A percentile compares a stretch with the other conserved stretches of the same genome.
phyloP scores from a whole-genome alignment of 495 filamentous ascomycete species.

The Penicillium bovifimosum region DNA sequence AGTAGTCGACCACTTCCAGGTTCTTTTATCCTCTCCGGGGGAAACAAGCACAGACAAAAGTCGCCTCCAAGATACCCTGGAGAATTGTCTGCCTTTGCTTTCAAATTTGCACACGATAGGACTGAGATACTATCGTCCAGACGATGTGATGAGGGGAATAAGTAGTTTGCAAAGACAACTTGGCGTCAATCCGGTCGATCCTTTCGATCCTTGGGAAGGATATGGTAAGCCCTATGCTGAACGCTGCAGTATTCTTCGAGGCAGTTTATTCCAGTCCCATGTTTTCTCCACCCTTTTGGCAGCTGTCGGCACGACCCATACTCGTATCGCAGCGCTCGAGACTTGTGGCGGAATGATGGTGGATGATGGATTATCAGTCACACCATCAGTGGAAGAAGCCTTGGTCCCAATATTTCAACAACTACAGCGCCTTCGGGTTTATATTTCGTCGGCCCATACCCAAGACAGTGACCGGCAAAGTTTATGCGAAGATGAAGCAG shows the following conservation, averaged over 20 bases:
- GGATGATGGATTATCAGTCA: background rate
- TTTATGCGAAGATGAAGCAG: background rate
- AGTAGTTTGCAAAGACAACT: background rate
- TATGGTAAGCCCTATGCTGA: too few relatives aligned
- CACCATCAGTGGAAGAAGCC: background rate
- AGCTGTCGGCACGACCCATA: background rate
- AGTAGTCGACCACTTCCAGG: too few relatives aligned
- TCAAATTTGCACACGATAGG: background rate
- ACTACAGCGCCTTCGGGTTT: background rate
- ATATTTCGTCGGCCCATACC: background rate
- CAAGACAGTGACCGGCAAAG: background rate
- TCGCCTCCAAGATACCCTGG: background rate
- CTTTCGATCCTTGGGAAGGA: background rate
- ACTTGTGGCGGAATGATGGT: background rate
- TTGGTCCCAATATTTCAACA: background rate
- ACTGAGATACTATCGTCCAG: background rate
- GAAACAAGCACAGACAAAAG: too few relatives aligned
- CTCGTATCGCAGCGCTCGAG: background rate
- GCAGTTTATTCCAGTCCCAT: background rate
- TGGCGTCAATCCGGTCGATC: background rate
- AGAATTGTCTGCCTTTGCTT: background rate
- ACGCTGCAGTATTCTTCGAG: too few relatives aligned
- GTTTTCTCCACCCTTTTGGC: background rate
- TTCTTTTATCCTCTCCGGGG: too few relatives aligned
- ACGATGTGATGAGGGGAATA: background rate